phyloP scores from a whole-genome alignment of 2,329 filamentous ascomycete species.

The Neopestalotiopsis sp. region DNA sequence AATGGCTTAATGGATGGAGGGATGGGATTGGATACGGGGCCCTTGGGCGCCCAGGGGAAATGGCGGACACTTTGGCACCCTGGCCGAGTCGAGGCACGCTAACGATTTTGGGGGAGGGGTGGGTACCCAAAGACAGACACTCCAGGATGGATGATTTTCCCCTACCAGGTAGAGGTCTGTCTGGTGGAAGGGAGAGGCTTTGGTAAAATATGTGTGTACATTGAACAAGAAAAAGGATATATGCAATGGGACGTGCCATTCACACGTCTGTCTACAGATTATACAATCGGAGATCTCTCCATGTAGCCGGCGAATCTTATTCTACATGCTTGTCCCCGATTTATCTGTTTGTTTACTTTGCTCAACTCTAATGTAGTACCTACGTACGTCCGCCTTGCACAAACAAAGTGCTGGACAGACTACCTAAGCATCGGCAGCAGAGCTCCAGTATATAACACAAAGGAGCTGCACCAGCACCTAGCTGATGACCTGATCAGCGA shows the following conservation, averaged over 20 bases:
- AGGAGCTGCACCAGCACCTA: neutral
- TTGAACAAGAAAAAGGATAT: neutral
- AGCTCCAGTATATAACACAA: constrained; percentile 4
- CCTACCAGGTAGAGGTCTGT: neutral
- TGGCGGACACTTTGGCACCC: constrained; percentile 4
- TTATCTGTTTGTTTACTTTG: neutral
- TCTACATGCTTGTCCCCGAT: neutral
- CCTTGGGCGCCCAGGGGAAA: neutral
- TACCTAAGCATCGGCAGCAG: neutral
- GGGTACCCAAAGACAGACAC: neutral
- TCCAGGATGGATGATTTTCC: neutral
- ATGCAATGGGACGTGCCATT: neutral
- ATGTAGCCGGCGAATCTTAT: neutral
- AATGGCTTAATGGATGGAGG: neutral
- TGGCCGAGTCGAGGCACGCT: constrained; percentile 16
- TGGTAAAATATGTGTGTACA: neutral
- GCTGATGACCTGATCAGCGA: neutral
- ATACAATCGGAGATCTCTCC: neutral
- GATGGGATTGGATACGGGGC: neutral
- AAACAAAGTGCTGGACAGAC: neutral
- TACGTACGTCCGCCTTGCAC: neutral
- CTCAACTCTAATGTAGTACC: neutral
- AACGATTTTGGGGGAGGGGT: constrained; percentile 7
- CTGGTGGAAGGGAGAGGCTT: neutral
- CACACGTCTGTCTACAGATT: too few relatives aligned